Conservation (phyloP, 345 rosid species). For the Hypericum androsaemum region DNA sequence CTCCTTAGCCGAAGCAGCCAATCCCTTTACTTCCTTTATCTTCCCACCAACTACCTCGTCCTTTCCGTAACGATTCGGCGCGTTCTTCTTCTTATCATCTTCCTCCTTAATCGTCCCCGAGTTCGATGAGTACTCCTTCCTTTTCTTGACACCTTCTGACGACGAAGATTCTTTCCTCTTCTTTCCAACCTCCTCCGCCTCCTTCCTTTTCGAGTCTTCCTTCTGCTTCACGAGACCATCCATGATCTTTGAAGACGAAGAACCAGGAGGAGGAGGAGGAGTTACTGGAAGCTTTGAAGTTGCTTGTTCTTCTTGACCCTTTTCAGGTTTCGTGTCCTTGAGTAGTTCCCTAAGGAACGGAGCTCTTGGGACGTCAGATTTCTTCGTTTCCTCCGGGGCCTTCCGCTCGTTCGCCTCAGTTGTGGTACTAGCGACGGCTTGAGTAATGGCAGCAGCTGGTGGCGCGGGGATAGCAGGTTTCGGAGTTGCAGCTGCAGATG, state of each 20-base stretch:
- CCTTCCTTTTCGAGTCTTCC: not conserved
- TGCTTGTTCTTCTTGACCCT: not conserved
- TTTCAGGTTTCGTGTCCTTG: too few relatives aligned
- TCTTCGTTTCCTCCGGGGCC: too few relatives aligned
- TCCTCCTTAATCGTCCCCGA: too few relatives aligned
- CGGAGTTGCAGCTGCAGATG: not conserved
- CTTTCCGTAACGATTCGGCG: conserved; percentile 1
- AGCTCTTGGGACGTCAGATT: too few relatives aligned
- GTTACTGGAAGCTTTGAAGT: conserved; percentile 6
- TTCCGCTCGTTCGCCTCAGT: too few relatives aligned
- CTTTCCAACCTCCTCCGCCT: conserved; percentile 5
- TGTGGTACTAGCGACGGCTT: too few relatives aligned
- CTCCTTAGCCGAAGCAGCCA: conserved; percentile 21
- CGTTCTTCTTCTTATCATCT: too few relatives aligned
- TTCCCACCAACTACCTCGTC: conserved; percentile 7
- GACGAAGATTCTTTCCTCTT: not conserved
- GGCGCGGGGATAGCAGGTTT: too few relatives aligned
- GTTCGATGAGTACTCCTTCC: not conserved
- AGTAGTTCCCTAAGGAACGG: too few relatives aligned
- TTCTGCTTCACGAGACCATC: conserved; percentile 5
- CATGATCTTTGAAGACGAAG: not conserved
- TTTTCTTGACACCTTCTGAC: conserved; percentile 8
- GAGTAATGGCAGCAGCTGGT: too few relatives aligned
- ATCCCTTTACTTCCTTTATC: conserved; percentile 13
- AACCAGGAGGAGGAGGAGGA: not conserved